These are phyloP conservation scores for Eucalyptus curtisii DNA, from an alignment of 345 rosid genomes.

Conservation along the genomic window DNA sequence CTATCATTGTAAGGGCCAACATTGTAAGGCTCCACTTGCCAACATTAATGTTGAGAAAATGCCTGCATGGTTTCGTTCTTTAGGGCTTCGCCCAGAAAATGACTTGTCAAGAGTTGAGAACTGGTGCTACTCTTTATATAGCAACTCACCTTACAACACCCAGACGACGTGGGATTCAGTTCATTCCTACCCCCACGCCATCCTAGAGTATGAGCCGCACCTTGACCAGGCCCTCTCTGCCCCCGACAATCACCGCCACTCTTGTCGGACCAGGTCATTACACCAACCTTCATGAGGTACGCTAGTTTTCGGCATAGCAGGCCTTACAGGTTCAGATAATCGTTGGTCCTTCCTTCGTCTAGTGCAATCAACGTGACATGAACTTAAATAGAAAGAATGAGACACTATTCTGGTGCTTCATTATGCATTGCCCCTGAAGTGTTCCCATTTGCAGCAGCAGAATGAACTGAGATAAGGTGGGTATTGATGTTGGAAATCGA, in stretches of 20 bases:
- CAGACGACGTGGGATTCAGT: rapidly evolving
- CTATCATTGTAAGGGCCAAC: no score
- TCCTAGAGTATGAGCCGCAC: no score
- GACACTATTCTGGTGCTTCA: not conserved
- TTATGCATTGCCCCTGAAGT: not conserved
- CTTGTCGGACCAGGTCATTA: no score
- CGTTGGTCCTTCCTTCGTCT: not conserved
- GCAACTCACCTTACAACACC: no score
- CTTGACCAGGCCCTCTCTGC: no score
- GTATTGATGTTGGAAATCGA: not conserved
- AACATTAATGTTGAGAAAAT: no score
- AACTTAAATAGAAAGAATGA: not conserved
- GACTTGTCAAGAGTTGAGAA: no score
- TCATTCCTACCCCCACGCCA: no score
- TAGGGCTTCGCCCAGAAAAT: no score
- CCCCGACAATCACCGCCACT: rapidly evolving
- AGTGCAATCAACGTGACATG: not conserved
- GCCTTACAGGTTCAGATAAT: not conserved
- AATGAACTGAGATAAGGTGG: not conserved
- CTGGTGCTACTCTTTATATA: no score
- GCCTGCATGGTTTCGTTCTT: no score
- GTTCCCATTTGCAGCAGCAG: not conserved
- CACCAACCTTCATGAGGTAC: not conserved
- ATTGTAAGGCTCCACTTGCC: no score
- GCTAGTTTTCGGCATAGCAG: not conserved